A percentile compares a stretch with the other conserved stretches of the same genome.
Conservation (phyloP, 2,329 filamentous ascomycete genomes). For the Cladosporium velox region DNA sequence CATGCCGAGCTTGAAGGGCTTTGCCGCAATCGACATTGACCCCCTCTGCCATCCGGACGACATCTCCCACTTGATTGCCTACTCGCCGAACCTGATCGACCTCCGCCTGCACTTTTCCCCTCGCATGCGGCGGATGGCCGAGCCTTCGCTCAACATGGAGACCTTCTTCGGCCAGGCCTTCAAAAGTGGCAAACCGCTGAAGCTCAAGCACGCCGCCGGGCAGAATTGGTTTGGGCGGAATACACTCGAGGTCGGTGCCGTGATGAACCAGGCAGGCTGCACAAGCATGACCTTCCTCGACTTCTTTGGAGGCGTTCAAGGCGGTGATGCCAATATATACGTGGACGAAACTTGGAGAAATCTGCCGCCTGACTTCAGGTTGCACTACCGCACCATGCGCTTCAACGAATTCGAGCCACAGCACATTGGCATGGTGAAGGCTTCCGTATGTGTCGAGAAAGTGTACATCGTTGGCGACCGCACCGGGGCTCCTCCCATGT, state of each 20-base stretch:
- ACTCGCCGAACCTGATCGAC: conserved; percentile 57
- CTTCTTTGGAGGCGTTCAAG: conserved; percentile 48
- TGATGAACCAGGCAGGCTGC: conserved; percentile 45
- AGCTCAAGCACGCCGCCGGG: conserved; percentile 54
- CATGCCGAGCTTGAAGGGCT: conserved; percentile 55
- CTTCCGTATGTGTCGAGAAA: conserved; percentile 33
- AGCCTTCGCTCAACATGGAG: conserved; percentile 57
- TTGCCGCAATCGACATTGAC: conserved; percentile 62
- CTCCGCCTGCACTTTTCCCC: conserved; percentile 62
- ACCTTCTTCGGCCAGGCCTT: conserved; percentile 59
- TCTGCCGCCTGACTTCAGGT: conserved; percentile 24
- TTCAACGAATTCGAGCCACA: conserved; percentile 34
- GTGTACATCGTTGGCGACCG: conserved; percentile 49
- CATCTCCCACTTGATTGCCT: conserved; percentile 56
- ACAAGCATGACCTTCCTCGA: conserved; percentile 58
- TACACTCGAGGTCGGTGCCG: conserved; percentile 47
- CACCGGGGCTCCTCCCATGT: conserved; percentile 20
- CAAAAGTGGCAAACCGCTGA: conserved; percentile 48
- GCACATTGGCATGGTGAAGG: conserved; percentile 40
- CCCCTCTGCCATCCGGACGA: conserved; percentile 66
- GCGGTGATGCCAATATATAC: conserved; percentile 45
- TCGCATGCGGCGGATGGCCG: conserved; percentile 60
- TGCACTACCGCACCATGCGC: conserved; percentile 26
- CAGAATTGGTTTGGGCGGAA: conserved; percentile 62
- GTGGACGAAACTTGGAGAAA: conserved; percentile 57